Evolutionary conservation across 2,329 filamentous ascomycete genomes (phyloP).

Genomic region (Trichoderma sp.): DNA sequence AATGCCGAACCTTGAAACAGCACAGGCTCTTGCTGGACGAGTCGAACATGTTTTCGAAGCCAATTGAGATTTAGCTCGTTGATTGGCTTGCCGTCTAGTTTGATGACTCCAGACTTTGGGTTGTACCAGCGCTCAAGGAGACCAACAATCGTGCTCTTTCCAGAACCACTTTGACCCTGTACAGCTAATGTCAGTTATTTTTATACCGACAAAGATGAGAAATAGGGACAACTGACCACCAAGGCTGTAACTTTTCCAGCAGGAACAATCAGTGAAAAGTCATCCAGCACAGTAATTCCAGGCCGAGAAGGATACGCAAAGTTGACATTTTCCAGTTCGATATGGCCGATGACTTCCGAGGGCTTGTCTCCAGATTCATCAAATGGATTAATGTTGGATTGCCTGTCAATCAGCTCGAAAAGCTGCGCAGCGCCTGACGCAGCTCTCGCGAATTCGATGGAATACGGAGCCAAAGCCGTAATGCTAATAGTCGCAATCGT

Average conservation of each 20-base stretch:
- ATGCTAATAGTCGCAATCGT: constrained; percentile 39
- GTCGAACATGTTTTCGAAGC: constrained; percentile 38
- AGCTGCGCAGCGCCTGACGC: constrained; percentile 37
- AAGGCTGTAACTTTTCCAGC: constrained; percentile 46
- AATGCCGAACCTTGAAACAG: constrained; percentile 50
- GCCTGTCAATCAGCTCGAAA: constrained; percentile 39
- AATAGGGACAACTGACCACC: constrained; percentile 32
- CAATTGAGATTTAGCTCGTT: constrained; percentile 39
- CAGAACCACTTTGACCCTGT: constrained; percentile 39
- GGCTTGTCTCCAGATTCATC: constrained; percentile 33
- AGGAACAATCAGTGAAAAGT: constrained; percentile 43
- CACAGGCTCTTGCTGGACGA: constrained; percentile 45
- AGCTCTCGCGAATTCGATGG: constrained; percentile 40
- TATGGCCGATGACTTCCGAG: constrained; percentile 30
- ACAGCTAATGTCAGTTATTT: not conserved
- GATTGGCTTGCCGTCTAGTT: constrained; percentile 37
- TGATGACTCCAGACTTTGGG: constrained; percentile 34
- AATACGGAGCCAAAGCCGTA: constrained; percentile 38
- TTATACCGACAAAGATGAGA: not conserved
- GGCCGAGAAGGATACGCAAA: constrained; percentile 48
- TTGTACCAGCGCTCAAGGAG: constrained; percentile 43
- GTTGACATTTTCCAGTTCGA: constrained; percentile 42
- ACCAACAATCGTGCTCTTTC: constrained; percentile 41
- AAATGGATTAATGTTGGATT: constrained; percentile 39
- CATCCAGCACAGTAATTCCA: constrained; percentile 40